Conservation (phyloP, 192 early-diverging fungal genomes). For the Entomortierella lignicola region DNA sequence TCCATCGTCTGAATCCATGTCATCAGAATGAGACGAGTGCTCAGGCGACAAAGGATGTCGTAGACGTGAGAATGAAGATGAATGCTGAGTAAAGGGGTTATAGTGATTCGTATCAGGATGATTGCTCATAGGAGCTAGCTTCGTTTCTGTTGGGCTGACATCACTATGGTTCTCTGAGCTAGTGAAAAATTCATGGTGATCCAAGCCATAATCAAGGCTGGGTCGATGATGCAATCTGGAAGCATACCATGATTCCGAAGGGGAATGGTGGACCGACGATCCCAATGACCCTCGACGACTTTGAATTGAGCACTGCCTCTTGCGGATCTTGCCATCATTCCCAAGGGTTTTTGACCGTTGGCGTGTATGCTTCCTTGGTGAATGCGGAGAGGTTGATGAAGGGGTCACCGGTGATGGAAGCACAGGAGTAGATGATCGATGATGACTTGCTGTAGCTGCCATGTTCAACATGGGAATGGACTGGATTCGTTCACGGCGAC, state of each 20-base stretch:
- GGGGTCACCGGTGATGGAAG: conserved; percentile 30
- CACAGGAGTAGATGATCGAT: conserved; percentile 20
- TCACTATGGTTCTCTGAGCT: conserved; percentile 6
- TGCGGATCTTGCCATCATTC: conserved; percentile 15
- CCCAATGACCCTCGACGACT: conserved; percentile 32
- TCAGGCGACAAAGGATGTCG: conserved; percentile 42
- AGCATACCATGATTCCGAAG: conserved; percentile 34
- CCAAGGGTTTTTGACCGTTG: conserved; percentile 5
- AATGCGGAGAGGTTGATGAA: conserved; percentile 8
- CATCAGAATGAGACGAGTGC: conserved; percentile 35
- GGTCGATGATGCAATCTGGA: conserved; percentile 50
- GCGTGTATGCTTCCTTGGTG: conserved; percentile 16
- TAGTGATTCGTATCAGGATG: not conserved
- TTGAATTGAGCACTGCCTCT: not conserved
- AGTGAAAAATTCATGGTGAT: conserved; percentile 12
- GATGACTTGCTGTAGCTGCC: not conserved
- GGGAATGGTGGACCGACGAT: not conserved
- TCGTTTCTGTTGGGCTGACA: not conserved
- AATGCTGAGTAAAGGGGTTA: not conserved
- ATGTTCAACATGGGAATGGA: conserved; percentile 30
- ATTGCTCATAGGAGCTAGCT: not conserved
- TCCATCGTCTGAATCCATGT: conserved; percentile 34
- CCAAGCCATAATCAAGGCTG: conserved; percentile 43
- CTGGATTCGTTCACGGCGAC: conserved; percentile 18
- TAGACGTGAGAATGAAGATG: conserved; percentile 6